phyloP scores from a whole-genome alignment of 345 rosid species.

The Luvunga scandens region DNA sequence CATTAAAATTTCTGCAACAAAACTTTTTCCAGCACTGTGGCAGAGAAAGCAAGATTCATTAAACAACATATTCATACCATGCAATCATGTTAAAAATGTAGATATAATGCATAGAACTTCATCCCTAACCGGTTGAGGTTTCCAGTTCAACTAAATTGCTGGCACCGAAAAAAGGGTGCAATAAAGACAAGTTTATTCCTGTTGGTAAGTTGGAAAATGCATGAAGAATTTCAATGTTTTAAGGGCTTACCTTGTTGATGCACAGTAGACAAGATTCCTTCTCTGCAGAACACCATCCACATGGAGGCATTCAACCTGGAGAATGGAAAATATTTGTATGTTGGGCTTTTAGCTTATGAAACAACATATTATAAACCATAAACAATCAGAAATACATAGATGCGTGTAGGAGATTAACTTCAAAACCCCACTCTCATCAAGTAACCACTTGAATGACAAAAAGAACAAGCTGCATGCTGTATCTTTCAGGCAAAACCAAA shows the following conservation, averaged over 20 bases:
- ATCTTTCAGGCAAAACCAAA: not conserved
- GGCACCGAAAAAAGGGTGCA: not conserved
- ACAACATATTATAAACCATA: slow-evolving; percentile 2
- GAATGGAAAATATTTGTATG: slow-evolving; percentile 9
- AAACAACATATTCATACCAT: slow-evolving; percentile 12
- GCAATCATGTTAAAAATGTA: not conserved
- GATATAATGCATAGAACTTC: not conserved
- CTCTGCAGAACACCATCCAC: slow-evolving; percentile 92
- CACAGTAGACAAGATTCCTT: slow-evolving; percentile 93
- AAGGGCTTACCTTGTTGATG: slow-evolving; percentile 85
- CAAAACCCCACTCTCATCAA: not conserved
- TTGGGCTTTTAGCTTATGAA: slow-evolving; percentile 6
- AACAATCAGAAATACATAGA: not conserved
- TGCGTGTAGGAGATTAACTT: not conserved
- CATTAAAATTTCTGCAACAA: slow-evolving; percentile 98
- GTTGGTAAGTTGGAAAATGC: not conserved
- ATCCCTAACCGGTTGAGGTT: slow-evolving; percentile 1
- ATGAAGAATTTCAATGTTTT: slow-evolving; percentile 1
- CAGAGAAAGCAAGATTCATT: slow-evolving; percentile 19
- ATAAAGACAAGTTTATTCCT: not conserved
- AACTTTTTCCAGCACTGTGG: slow-evolving; percentile 95
- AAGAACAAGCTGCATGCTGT: not conserved
- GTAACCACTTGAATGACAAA: not conserved
- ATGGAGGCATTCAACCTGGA: slow-evolving; percentile 92
- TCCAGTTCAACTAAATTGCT: not conserved